Conservation (phyloP, 106 monocot genomes). For the Phalaenopsis equestris region DNA sequence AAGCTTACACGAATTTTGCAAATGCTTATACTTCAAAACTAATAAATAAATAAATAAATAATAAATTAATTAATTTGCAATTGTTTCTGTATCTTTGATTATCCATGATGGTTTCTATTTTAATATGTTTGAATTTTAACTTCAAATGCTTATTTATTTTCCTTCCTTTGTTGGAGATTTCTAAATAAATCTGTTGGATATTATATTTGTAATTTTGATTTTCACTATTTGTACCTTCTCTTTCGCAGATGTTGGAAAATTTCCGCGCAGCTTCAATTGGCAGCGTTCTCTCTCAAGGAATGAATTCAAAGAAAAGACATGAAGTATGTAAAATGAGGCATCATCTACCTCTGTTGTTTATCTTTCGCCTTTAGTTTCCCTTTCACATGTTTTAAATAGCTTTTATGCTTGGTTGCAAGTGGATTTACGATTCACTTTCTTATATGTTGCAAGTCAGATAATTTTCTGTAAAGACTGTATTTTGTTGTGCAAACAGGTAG, state of each 20-base stretch:
- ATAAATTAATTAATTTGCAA: neutral
- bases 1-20: neutral
- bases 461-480: conserved; percentile 1
- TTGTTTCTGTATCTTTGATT: neutral
- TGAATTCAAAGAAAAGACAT: conserved; percentile 94
- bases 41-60: neutral
- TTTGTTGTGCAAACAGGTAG: conserved; percentile 41
- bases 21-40: neutral
- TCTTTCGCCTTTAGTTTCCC: neutral
- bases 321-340: conserved; percentile 55
- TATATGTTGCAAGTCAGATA: neutral
- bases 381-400: neutral
- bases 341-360: neutral
- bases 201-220: neutral
- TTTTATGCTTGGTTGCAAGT: neutral
- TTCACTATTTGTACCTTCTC: neutral
- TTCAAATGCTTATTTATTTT: neutral
- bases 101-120: neutral
- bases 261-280: conserved; percentile 46
- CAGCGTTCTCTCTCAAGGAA: conserved; percentile 83
- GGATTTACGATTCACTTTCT: neutral
- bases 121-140: neutral
- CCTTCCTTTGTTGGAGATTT: no score
- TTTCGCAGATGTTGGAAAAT: conserved; percentile 48
- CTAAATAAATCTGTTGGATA: neutral